Conservation (phyloP, 441 rosid species). For the Francoa sonchifolia region DNA sequence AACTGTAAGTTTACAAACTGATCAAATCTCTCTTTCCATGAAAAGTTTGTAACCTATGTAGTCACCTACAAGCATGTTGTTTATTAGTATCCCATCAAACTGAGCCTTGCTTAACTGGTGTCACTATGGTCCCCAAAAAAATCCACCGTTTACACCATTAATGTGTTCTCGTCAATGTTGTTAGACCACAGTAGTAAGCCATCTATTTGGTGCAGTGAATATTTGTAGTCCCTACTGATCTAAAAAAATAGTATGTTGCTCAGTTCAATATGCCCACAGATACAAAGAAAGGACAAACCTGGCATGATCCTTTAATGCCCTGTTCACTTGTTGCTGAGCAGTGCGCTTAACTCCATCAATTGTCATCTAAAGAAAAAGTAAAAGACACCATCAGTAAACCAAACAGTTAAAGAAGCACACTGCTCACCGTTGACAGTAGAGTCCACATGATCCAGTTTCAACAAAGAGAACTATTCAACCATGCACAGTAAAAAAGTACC, state of each 20-base stretch:
- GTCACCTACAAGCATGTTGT: too few species aligned
- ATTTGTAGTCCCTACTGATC: too few species aligned
- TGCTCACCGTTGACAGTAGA: not conserved
- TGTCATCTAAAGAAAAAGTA: slow-evolving; percentile 57
- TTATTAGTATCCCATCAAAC: too few species aligned
- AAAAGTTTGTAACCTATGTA: too few species aligned
- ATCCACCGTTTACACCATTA: too few species aligned
- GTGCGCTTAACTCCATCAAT: slow-evolving; percentile 93
- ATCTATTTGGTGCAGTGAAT: too few species aligned
- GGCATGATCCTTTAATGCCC: slow-evolving; percentile 83
- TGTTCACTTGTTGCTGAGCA: slow-evolving; percentile 92
- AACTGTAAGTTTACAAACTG: too few species aligned
- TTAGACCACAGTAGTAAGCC: too few species aligned
- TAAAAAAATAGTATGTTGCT: not conserved
- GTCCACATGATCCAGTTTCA: not conserved
- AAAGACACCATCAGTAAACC: slow-evolving; percentile 10
- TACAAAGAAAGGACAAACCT: slow-evolving; percentile 36
- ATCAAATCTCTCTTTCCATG: too few species aligned
- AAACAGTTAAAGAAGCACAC: slow-evolving; percentile 13
- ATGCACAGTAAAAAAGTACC: slow-evolving; percentile 32
- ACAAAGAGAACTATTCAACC: not conserved
- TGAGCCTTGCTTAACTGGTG: too few species aligned
- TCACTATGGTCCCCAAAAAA: too few species aligned
- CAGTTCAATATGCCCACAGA: not conserved
- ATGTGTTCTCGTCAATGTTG: too few species aligned